phyloP scores from a whole-genome alignment of 768 basidiomycete genomes.

The Trametes cinnabarina region DNA sequence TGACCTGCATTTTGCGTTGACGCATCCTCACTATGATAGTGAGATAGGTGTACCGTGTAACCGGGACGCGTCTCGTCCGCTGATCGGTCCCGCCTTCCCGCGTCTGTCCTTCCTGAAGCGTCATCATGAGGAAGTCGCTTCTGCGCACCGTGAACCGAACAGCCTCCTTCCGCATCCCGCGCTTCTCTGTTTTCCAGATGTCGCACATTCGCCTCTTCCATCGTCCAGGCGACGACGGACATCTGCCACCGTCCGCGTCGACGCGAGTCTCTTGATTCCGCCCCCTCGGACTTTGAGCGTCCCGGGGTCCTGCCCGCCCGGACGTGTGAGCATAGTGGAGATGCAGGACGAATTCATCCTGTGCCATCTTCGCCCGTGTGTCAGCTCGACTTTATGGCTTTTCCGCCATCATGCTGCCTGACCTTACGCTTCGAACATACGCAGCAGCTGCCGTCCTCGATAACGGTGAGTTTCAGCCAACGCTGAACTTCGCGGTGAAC shows the following conservation, averaged over 20 bases:
- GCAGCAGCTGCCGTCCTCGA: neutral
- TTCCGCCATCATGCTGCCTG: neutral
- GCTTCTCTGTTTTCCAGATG: slow-evolving; percentile 1
- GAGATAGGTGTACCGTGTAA: neutral
- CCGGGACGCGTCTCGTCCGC: slow-evolving; percentile 16
- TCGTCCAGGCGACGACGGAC: slow-evolving; percentile 20
- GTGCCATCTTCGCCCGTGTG: neutral
- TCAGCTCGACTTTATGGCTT: no score
- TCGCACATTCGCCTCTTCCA: slow-evolving; percentile 9
- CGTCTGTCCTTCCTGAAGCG: slow-evolving; percentile 10
- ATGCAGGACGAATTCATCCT: no score
- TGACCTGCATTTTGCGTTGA: no score
- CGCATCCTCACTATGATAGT: no score
- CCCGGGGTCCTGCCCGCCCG: slow-evolving; percentile 2
- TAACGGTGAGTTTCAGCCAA: neutral
- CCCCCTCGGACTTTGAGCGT: slow-evolving; percentile 13
- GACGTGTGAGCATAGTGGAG: neutral
- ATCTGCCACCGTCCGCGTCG: slow-evolving; percentile 12
- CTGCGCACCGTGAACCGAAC: slow-evolving; percentile 5
- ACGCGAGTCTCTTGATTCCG: slow-evolving; percentile 1
- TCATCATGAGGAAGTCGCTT: no score
- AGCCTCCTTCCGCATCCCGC: no score
- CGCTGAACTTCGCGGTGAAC: no score
- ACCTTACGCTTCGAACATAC: neutral
- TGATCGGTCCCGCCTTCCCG: slow-evolving; percentile 18